A percentile compares a stretch with the other conserved stretches of the same genome.
Evolutionary conservation across 352 stramenopile genomes (phyloP).

Genomic region (Pythium brassicae): DNA sequence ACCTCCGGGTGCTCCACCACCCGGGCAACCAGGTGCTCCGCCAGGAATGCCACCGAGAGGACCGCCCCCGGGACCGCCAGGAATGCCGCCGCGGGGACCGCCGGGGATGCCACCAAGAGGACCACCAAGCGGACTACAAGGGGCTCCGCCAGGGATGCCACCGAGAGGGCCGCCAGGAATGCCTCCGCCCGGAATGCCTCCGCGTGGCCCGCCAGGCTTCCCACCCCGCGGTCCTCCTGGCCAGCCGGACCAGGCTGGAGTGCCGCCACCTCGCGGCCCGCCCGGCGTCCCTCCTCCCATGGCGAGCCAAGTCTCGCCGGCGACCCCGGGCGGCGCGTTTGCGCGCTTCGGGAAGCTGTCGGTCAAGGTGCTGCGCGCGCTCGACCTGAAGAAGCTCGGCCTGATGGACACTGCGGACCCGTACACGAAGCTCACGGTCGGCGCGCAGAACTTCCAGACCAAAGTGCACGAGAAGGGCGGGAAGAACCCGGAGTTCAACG

Average conservation of each 20-base stretch:
- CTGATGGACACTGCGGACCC: conserved; percentile 92
- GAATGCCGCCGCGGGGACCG: conserved; percentile 4
- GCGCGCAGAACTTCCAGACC: conserved; percentile 72
- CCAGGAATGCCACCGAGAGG: conserved; percentile 3
- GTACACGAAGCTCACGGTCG: conserved; percentile 92
- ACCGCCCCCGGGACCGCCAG: conserved; percentile 1
- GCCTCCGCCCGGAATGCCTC: conserved; percentile 1
- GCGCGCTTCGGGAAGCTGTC: conserved; percentile 90
- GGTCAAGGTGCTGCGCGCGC: conserved; percentile 87
- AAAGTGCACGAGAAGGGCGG: conserved; percentile 87
- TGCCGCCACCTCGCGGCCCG: conserved; percentile 12
- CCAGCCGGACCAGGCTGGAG: background rate
- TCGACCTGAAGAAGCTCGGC: conserved; percentile 91
- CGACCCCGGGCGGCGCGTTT: conserved; percentile 39
- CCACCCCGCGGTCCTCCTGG: too few species aligned
- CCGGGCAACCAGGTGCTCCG: conserved; percentile 6
- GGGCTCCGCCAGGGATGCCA: conserved; percentile 1
- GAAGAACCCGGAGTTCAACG: conserved; percentile 93
- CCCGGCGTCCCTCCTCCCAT: conserved; percentile 6
- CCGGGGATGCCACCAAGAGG: background rate
- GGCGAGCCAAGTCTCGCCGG: conserved; percentile 21
- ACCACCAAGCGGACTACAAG: background rate
- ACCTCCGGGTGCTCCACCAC: conserved; percentile 9
- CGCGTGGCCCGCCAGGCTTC: background rate
- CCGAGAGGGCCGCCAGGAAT: conserved; percentile 9